These are phyloP conservation scores for Schizosaccharomyces japonicus DNA, from an alignment of 805 yeast genomes.

Conservation along the genomic window DNA sequence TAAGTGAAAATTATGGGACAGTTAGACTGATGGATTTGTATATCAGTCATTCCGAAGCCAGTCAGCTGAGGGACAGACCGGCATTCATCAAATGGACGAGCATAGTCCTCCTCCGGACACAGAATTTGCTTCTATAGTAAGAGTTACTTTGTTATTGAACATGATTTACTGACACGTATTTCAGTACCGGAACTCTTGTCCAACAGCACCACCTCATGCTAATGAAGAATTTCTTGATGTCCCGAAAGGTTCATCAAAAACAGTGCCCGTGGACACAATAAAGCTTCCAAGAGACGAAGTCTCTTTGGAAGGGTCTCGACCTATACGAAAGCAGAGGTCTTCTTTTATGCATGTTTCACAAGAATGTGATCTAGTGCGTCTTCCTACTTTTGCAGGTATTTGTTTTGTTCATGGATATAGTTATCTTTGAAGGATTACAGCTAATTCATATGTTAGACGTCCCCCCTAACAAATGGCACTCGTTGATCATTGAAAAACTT, in stretches of 20 bases:
- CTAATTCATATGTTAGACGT: conserved; percentile 27
- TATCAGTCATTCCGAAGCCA: too few species aligned
- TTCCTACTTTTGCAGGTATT: conserved; percentile 2
- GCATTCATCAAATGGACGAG: too few species aligned
- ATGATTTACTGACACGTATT: too few species aligned
- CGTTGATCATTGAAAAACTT: conserved; percentile 61
- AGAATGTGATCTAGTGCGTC: not conserved
- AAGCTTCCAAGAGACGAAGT: not conserved
- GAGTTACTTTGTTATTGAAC: too few species aligned
- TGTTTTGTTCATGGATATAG: not conserved
- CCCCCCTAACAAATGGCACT: conserved; percentile 53
- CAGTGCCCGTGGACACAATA: not conserved
- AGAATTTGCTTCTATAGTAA: too few species aligned
- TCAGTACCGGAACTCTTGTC: too few species aligned
- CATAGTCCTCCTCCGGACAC: too few species aligned
- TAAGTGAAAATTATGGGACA: too few species aligned
- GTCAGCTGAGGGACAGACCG: too few species aligned
- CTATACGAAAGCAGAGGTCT: conserved; percentile 1
- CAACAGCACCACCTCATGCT: too few species aligned
- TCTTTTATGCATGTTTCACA: not conserved
- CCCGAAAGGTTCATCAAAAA: not conserved
- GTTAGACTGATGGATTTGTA: too few species aligned
- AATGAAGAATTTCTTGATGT: not conserved
- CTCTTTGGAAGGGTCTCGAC: not conserved
- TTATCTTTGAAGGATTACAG: too few species aligned